A percentile compares a stretch with the other conserved stretches of the same genome.
These are phyloP conservation scores for Piromyces sp. DNA, from an alignment of 192 early-diverging fungal genomes.

Conservation along the genomic window DNA sequence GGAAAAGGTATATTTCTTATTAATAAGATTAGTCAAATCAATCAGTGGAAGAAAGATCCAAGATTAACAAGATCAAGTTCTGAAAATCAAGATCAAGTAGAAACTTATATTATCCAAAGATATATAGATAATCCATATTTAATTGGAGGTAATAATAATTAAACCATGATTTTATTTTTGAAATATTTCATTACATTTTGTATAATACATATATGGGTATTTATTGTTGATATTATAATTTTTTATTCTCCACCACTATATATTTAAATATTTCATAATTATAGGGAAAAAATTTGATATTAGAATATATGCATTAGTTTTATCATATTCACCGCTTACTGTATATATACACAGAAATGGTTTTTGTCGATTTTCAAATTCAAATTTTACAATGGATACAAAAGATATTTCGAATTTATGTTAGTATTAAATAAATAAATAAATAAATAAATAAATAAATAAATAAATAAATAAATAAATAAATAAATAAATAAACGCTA, in stretches of 20 bases:
- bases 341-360: constrained; percentile 46
- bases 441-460: no score
- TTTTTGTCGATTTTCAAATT: constrained; percentile 43
- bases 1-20: constrained; percentile 51
- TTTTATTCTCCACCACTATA: no score
- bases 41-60: constrained; percentile 34
- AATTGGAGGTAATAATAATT: constrained; percentile 25
- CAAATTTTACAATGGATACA: constrained; percentile 39
- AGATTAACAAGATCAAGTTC: constrained; percentile 1
- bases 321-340: constrained; percentile 35
- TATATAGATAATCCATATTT: constrained; percentile 45
- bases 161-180: no score
- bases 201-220: background rate
- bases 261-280: no score
- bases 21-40: constrained; percentile 41
- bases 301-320: constrained; percentile 35
- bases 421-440: background rate
- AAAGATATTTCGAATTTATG: constrained; percentile 48
- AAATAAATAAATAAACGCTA: no score
- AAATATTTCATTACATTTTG: no score
- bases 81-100: constrained; percentile 13
- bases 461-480: no score
- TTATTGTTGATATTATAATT: no score
- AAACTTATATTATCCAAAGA: constrained; percentile 45
- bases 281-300: constrained; percentile 49